A percentile compares a stretch with the other conserved stretches of the same genome.
phyloP scores from a whole-genome alignment of 1,284 basidiomycete species.

The Ganoderma lingzhi region DNA sequence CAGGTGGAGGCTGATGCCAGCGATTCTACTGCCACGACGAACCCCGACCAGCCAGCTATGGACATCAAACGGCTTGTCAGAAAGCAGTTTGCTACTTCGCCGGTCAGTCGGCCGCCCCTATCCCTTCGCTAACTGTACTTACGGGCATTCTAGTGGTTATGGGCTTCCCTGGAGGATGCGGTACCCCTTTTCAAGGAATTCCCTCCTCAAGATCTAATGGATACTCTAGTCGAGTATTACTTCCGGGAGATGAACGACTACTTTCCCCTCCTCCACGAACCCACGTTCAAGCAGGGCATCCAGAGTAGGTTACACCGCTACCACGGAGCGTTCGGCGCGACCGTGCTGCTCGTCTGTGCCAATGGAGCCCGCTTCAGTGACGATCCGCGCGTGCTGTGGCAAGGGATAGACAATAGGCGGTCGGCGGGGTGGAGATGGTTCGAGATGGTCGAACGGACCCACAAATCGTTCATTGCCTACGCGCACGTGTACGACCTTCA shows the following conservation, averaged over 20 bases:
- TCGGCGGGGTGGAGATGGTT: conserved; percentile 82
- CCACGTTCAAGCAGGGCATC: conserved; percentile 71
- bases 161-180: conserved; percentile 35
- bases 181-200: conserved; percentile 48
- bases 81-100: neutral
- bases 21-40: conserved; percentile 24
- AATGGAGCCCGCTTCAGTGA: conserved; percentile 72
- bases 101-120: neutral
- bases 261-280: conserved; percentile 78
- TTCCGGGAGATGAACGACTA: conserved; percentile 69
- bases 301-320: conserved; percentile 63
- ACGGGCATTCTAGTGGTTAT: conserved; percentile 37
- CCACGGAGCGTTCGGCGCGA: conserved; percentile 69
- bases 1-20: conserved; percentile 32
- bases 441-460: conserved; percentile 64
- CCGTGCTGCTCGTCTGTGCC: conserved; percentile 80
- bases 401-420: conserved; percentile 50
- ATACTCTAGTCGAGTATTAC: conserved; percentile 72
- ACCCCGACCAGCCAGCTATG: neutral
- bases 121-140: neutral
- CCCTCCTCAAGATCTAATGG: conserved; percentile 69
- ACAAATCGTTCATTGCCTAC: conserved; percentile 61
- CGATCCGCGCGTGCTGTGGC: conserved; percentile 68
- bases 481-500: conserved; percentile 77
- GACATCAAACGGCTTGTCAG: neutral